Percentiles rank a stretch among this genome's conserved stretches.
Conservation (phyloP, 2,329 filamentous ascomycete species). For the Talaromyces sp. region DNA sequence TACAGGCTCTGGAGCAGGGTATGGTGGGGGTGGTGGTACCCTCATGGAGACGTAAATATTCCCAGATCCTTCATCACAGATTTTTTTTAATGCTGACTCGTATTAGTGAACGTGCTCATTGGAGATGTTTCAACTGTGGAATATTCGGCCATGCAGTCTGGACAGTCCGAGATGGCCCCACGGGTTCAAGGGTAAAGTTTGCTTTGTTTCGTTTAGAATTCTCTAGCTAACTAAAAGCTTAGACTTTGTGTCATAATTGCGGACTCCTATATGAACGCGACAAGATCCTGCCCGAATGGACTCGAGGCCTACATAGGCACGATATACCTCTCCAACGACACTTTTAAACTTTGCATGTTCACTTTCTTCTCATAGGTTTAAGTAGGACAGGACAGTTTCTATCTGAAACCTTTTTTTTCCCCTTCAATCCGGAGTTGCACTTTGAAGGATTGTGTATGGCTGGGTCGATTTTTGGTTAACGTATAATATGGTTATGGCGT, state of each 20-base stretch:
- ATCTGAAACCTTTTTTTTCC: not conserved
- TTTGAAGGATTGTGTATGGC: slow-evolving; percentile 2
- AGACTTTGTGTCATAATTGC: slow-evolving; percentile 92
- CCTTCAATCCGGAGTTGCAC: not conserved
- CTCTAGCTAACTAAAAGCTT: not conserved
- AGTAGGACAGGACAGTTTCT: not conserved
- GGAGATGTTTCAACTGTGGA: slow-evolving; percentile 83
- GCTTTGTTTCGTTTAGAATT: slow-evolving; percentile 16
- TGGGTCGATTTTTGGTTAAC: not conserved
- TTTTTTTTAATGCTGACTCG: not conserved
- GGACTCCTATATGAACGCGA: slow-evolving; percentile 85
- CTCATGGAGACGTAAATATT: slow-evolving; percentile 57
- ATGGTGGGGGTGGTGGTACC: slow-evolving; percentile 62
- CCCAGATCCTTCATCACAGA: not conserved
- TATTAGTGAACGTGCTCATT: slow-evolving; percentile 66
- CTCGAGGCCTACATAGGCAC: slow-evolving; percentile 61
- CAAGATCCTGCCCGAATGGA: slow-evolving; percentile 74
- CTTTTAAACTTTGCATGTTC: not conserved
- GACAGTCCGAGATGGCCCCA: slow-evolving; percentile 89
- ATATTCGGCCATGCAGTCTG: slow-evolving; percentile 89
- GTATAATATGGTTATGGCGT: not conserved
- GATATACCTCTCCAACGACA: slow-evolving; percentile 34
- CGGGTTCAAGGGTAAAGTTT: slow-evolving; percentile 70
- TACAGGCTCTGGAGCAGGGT: slow-evolving; percentile 55
- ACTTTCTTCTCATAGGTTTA: not conserved